Evolutionary conservation across 805 yeast genomes (phyloP).

Genomic region (Ogataea paraovalis): DNA sequence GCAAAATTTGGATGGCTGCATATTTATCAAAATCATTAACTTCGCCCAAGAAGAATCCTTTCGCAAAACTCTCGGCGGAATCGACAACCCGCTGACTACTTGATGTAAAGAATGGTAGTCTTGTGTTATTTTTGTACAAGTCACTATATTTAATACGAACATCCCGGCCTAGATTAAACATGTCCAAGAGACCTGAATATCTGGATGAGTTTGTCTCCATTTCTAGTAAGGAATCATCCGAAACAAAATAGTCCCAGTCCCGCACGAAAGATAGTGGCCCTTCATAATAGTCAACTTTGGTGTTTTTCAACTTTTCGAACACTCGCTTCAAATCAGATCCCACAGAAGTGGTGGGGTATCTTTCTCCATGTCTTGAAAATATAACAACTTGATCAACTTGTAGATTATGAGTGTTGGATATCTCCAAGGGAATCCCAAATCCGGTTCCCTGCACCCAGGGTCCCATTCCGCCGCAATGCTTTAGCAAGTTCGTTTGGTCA

Average conservation of each 20-base stretch:
- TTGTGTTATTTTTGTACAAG: constrained; percentile 35
- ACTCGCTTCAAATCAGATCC: constrained; percentile 22
- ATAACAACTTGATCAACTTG: constrained; percentile 63
- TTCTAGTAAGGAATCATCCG: constrained; percentile 28
- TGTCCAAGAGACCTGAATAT: constrained; percentile 51
- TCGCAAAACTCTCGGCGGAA: constrained; percentile 52
- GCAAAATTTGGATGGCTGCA: constrained; percentile 37
- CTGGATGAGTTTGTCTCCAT: constrained; percentile 48
- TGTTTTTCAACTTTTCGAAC: constrained; percentile 32
- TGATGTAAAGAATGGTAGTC: constrained; percentile 51
- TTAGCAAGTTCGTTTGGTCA: constrained; percentile 46
- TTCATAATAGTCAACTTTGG: constrained; percentile 33
- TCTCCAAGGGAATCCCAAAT: constrained; percentile 42
- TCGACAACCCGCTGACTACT: constrained; percentile 52
- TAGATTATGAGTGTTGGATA: constrained; percentile 46
- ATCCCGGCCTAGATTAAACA: constrained; percentile 44
- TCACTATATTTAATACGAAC: constrained; percentile 47
- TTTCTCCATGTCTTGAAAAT: constrained; percentile 74
- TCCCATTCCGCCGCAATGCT: constrained; percentile 46
- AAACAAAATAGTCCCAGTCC: constrained; percentile 48
- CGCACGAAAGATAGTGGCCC: constrained; percentile 54
- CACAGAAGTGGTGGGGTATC: constrained; percentile 56
- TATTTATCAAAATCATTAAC: constrained; percentile 35
- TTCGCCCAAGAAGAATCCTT: constrained; percentile 45
- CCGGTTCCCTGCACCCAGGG: constrained; percentile 53